Evolutionary conservation across 2,329 filamentous ascomycete genomes (phyloP), one percentile per base, ranked within the genome.

Genomic region (Eutypella sp.): DNA sequence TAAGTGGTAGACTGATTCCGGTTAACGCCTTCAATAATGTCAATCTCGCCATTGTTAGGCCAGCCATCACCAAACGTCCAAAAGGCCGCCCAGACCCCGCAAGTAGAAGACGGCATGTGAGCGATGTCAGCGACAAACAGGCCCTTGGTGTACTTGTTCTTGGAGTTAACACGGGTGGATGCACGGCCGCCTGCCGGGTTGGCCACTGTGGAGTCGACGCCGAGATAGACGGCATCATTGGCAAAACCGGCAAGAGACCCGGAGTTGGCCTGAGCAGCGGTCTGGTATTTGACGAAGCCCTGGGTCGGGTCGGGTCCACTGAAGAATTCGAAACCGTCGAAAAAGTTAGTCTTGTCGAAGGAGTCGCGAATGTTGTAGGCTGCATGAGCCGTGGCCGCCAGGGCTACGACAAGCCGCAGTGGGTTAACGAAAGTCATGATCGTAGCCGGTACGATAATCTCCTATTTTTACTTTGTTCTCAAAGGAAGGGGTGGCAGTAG

Each of bases 1-100:
- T 89, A 73, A 39, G 73, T 66, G 63, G 86, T 79, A 47, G 72
- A 67, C 3, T 68, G 61, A 50, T 81, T 75, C 19, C 72, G 68
- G 68, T 89, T 87, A 55, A 89, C 84, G 31, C 85, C 86, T 68
- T 91, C 87, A 55, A 91, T 80, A 57, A 91, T 85, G 63, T 92
- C 87, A 57, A 92, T 87, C 67, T 91, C 87, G 40, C 87, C 87
- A 7, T 72, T 70, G 36, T 62, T 63, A 2, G 87, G 87, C 87
- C 87, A 91, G 58, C 76, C 66, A n/a, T 74, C 70, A 15, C 85
- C 86, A 27, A 88, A 74, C 42, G 71, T 73, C 78, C 78, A 87
- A 63, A 85, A 85, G 13, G 87, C 87, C 1, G 87, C 86, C 87
- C 87, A 92, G 13, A 81, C 76, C 27, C 86, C 87, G 58, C 87